Evolutionary conservation across 192 early-diverging fungal genomes (phyloP).

Genomic region (Spinellus fusiger): DNA sequence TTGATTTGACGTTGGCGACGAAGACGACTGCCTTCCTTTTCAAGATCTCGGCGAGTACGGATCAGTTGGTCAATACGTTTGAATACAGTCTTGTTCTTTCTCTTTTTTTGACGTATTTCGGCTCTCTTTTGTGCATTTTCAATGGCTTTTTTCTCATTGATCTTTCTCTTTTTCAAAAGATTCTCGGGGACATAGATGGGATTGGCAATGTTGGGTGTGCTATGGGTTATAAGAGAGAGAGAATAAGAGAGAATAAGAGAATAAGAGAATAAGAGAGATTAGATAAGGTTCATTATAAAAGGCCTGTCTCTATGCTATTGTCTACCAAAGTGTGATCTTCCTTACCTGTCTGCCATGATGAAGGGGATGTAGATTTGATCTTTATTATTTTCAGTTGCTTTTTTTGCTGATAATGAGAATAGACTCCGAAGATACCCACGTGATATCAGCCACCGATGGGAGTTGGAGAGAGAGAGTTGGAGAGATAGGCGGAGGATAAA

Average conservation of each 20-base stretch:
- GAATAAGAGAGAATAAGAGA: neutral
- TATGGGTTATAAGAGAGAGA: neutral
- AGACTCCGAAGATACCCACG: neutral
- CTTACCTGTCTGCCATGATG: neutral
- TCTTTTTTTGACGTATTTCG: slow-evolving; percentile 3
- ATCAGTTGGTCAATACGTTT: slow-evolving; percentile 21
- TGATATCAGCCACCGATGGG: neutral
- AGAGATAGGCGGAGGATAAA: neutral
- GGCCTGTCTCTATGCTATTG: too few species aligned
- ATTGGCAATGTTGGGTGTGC: slow-evolving; percentile 41
- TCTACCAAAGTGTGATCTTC: too few species aligned
- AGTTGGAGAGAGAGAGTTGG: neutral
- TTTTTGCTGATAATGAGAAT: neutral
- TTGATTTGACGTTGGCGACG: slow-evolving; percentile 1
- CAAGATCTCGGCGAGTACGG: neutral
- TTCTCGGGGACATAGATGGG: slow-evolving; percentile 74
- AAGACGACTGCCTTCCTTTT: slow-evolving; percentile 13
- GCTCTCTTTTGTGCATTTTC: slow-evolving; percentile 31
- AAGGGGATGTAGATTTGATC: neutral
- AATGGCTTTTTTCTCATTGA: slow-evolving; percentile 59
- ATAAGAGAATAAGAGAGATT: neutral
- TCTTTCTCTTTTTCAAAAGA: slow-evolving; percentile 75
- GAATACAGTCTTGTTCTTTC: slow-evolving; percentile 16
- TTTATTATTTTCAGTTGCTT: neutral
- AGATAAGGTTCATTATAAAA: too few species aligned